These are phyloP conservation scores for Dalbergia oliveri DNA, from an alignment of 306 rosid genomes.

Conservation along the genomic window DNA sequence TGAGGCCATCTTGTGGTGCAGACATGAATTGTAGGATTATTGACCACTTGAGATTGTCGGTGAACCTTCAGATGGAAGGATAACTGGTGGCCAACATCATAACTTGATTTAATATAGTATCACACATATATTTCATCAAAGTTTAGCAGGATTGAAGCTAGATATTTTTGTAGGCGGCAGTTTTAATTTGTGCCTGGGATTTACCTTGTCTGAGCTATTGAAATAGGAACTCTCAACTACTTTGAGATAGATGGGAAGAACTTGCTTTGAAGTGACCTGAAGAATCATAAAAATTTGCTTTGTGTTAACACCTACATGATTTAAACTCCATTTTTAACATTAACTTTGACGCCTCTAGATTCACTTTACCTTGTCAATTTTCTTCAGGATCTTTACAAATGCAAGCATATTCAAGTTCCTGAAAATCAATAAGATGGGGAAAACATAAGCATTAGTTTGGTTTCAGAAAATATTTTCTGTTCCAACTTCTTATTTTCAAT, in stretches of 20 bases:
- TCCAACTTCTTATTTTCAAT: too few relatives aligned
- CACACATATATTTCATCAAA: conserved; percentile 42
- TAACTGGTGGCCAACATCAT: conserved; percentile 62
- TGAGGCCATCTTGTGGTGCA: conserved; percentile 50
- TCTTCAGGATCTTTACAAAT: conserved; percentile 90
- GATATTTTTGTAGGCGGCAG: conserved; percentile 39
- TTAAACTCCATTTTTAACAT: conserved; percentile 19
- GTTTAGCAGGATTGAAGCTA: conserved; percentile 14
- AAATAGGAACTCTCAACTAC: conserved; percentile 95
- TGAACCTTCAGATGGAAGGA: conserved; percentile 48
- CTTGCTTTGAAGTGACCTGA: conserved; percentile 89
- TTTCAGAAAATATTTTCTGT: too few relatives aligned
- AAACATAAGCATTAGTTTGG: conserved; percentile 27
- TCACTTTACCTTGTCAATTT: conserved; percentile 88
- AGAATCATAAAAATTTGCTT: conserved; percentile 29
- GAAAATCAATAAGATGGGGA: conserved; percentile 43
- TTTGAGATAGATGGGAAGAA: conserved; percentile 90
- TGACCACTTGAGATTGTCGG: conserved; percentile 81
- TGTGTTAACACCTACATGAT: conserved; percentile 25
- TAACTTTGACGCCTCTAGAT: conserved; percentile 33
- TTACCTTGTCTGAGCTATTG: conserved; percentile 95
- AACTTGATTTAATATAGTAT: conserved; percentile 54
- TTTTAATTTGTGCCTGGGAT: conserved; percentile 40
- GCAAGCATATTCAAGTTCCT: conserved; percentile 98
- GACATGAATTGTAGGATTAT: conserved; percentile 59